Base-by-base conservation (phyloP, 2,329 filamentous ascomycete species). In the Dothidotthia symphoricarpi region DNA sequence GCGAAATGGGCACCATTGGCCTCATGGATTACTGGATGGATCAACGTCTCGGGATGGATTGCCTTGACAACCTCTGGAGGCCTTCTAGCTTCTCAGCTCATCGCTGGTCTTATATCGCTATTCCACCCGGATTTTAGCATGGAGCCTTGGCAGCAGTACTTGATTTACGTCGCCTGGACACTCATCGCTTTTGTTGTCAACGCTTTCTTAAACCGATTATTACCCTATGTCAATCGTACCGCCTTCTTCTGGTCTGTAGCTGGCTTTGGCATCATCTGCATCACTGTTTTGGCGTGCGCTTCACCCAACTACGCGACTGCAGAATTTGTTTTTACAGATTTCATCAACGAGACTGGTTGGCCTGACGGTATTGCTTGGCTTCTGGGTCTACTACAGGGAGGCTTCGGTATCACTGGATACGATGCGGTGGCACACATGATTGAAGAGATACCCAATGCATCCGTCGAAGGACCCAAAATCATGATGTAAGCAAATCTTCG, bases 1-100 rank as follows among this genome's bases (percentile, higher is more conserved):
- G 72, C 75, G 41, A 68, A 66, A 38, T 83, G 75, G 72, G 76
- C 78, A 13, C 78, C 80, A 0, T 69, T 80, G 19, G 74, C 86
- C 9, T 83, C 81, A 31, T 88, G 83, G 71, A 76, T 81, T 31
- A 86, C 83, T 0, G 84, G 84, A 17, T 88, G 83, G 83, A 85
- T 82, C 61, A 84, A 82, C 52, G 77, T 81, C 25, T 80, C 80
- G n/a, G 83, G 82, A 12, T 87, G 83, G 81, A 81, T 86, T 22
- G 66, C 66, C 4, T 66, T 88, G 36, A 81, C 80, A 4, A 83
- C 84, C 6, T 85, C 82, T 0, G 83, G 79, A 12, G 82, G 82
- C 1, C 70, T 86, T 15, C 72, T 88, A 4, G 82, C 80, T 10
- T 83, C 80, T 50, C 76, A 82, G 45, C 76, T 88, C 45, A 76